These are phyloP conservation scores for Marchantia paleacea DNA, from an alignment of 225 moss, liverwort and hornwort genomes.

Conservation along the genomic window DNA sequence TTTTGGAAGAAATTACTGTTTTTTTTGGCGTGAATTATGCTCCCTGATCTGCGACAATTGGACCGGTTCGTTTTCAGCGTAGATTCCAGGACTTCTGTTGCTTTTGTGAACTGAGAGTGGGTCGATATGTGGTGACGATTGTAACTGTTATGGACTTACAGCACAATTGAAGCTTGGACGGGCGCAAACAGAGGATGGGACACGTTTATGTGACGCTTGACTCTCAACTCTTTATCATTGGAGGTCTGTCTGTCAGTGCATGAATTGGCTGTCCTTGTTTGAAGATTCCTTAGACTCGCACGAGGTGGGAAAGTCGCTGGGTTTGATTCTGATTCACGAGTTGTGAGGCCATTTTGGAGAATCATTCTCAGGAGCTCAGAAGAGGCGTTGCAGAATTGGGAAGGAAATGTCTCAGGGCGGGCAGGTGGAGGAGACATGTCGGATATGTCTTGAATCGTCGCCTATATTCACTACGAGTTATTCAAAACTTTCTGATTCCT, in stretches of 20 bases:
- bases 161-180: background rate
- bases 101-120: background rate
- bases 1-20: too few relatives aligned
- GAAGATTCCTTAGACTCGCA: background rate
- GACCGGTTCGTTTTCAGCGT: background rate
- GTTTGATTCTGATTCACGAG: background rate
- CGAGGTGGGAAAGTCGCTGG: background rate
- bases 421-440: constrained; percentile 28
- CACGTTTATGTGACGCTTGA: constrained; percentile 19
- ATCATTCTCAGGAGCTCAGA: background rate
- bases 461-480: constrained; percentile 13
- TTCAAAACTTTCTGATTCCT: constrained; percentile 26
- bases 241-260: background rate
- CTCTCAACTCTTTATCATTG: background rate
- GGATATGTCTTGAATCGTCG: constrained; percentile 34
- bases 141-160: background rate
- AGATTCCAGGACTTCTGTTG: background rate
- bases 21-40: background rate
- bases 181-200: constrained; percentile 22
- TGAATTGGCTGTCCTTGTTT: background rate
- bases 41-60: background rate
- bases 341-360: background rate
- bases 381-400: background rate
- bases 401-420: constrained; percentile 24
- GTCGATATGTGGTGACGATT: background rate